A percentile compares a stretch with the other conserved stretches of the same genome.
Evolutionary conservation across 1,284 basidiomycete genomes (phyloP).

Genomic region (Vanrija sp.): DNA sequence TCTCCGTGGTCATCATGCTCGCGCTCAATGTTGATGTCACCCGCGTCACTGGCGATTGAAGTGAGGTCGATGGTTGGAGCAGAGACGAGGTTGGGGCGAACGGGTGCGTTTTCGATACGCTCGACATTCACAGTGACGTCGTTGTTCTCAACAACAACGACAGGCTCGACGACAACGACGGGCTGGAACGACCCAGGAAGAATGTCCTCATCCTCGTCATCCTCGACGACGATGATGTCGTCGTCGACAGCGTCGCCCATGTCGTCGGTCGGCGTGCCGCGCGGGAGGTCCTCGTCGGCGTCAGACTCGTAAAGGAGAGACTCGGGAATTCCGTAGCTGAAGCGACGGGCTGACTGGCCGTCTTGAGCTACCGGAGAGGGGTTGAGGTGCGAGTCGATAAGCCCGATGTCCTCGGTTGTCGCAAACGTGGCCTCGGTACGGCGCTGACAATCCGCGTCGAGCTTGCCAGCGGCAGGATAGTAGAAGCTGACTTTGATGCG

Average conservation of each 20-base stretch:
- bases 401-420: background rate
- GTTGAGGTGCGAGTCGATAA: background rate
- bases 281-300: slow-evolving; percentile 6
- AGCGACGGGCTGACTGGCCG: background rate
- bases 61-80: no score
- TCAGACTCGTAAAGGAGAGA: slow-evolving; percentile 16
- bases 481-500: slow-evolving; percentile 2
- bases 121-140: background rate
- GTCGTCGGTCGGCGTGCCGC: background rate
- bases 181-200: background rate
- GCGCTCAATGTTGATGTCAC: background rate
- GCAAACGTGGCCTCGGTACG: background rate
- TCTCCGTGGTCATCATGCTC: background rate
- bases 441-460: background rate
- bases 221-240: background rate
- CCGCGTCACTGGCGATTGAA: no score
- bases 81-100: background rate
- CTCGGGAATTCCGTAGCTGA: slow-evolving; percentile 9
- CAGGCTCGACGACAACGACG: background rate
- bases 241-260: background rate
- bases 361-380: background rate
- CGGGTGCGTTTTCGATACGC: background rate
- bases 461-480: background rate
- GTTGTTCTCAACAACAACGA: background rate
- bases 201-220: background rate